These are phyloP conservation scores for Microstegium vimineum DNA, from an alignment of 176 grass and related monocot species.

Conservation along the genomic window DNA sequence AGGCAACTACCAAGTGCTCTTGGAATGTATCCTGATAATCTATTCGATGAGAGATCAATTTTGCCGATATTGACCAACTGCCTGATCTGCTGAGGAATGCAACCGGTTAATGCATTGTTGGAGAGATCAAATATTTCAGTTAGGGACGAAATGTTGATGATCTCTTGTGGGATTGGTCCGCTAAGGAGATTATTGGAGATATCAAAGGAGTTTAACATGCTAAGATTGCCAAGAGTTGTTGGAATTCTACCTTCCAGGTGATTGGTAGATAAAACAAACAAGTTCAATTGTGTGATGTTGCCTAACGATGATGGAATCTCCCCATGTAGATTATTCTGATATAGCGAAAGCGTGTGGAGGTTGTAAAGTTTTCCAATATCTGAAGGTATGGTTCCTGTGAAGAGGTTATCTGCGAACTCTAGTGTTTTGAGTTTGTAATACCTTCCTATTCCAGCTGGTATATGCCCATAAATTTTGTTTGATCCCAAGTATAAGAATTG, in stretches of 20 bases:
- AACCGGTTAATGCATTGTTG: background rate
- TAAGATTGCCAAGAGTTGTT: background rate
- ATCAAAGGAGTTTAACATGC: background rate
- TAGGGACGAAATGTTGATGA: background rate
- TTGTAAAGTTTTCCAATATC: background rate
- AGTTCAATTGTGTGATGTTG: background rate
- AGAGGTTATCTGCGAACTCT: background rate
- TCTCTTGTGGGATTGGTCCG: background rate
- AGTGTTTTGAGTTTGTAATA: background rate
- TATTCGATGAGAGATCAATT: constrained; percentile 1
- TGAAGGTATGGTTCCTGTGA: background rate
- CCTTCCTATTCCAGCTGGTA: background rate
- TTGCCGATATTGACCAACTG: background rate
- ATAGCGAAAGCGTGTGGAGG: background rate
- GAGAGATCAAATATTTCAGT: background rate
- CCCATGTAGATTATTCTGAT: background rate
- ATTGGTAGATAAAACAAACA: background rate
- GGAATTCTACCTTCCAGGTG: background rate
- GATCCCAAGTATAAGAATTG: background rate
- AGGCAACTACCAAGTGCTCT: background rate
- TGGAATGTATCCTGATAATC: background rate
- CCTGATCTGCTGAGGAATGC: background rate
- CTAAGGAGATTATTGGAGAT: background rate
- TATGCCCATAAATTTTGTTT: background rate
- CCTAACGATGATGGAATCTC: background rate